These are phyloP conservation scores for Trichoderma cornu-damae DNA, from an alignment of 2,329 filamentous ascomycete genomes.

Conservation along the genomic window DNA sequence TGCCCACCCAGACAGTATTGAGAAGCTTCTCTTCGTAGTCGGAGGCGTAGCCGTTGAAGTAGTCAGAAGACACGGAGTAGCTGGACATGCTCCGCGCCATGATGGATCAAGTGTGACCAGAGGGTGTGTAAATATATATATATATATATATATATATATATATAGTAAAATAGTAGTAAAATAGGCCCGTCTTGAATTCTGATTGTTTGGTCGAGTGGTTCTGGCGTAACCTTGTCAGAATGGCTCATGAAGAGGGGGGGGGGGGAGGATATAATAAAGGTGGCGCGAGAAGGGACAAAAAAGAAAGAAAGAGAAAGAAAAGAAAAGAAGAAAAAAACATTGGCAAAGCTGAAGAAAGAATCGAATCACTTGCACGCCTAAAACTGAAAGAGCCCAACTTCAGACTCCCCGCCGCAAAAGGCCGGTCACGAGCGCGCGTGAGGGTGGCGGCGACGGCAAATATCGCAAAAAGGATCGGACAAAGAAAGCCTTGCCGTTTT, in stretches of 20 bases:
- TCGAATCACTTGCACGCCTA: conserved; percentile 10
- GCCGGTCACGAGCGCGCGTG: conserved; percentile 13
- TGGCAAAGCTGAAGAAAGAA: neutral
- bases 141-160: too few relatives aligned
- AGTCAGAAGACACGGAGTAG: conserved; percentile 20
- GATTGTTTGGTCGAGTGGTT: neutral
- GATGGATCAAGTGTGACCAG: neutral
- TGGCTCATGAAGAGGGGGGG: neutral
- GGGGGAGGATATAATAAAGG: too few relatives aligned
- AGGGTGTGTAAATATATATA: neutral
- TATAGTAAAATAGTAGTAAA: too few relatives aligned
- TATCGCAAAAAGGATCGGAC: conserved; percentile 10
- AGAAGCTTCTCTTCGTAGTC: conserved; percentile 38
- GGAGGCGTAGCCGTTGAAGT: conserved; percentile 29
- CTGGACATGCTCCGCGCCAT: conserved; percentile 17
- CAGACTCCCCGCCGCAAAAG: conserved; percentile 11
- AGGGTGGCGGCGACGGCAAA: conserved; percentile 12
- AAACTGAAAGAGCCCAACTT: conserved; percentile 15
- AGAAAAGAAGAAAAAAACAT: neutral
- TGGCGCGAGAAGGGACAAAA: too few relatives aligned
- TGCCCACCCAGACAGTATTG: conserved; percentile 44
- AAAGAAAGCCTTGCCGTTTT: neutral
- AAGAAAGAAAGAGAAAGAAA: too few relatives aligned
- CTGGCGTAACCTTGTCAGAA: neutral
- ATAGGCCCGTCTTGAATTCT: too few relatives aligned